Percentiles rank a stretch among this genome's conserved stretches.
Evolutionary conservation across 1,139 yeast species (phyloP).

Genomic region (Blastobotrys raffinosifermentans): DNA sequence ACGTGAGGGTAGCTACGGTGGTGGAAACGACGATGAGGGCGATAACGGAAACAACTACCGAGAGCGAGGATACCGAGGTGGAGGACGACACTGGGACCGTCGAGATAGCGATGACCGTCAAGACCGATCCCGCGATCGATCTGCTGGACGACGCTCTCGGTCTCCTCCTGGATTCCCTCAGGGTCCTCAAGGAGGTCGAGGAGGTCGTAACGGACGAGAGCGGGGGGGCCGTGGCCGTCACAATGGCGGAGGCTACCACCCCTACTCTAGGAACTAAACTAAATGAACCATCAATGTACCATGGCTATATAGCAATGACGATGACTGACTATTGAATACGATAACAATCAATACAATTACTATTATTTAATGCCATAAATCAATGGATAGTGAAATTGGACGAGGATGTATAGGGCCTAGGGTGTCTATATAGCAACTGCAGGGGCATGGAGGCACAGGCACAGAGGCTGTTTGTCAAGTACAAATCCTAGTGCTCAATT

Average conservation of each 20-base stretch:
- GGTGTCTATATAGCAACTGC: too few species aligned
- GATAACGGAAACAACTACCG: slow-evolving; percentile 20
- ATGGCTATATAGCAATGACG: too few species aligned
- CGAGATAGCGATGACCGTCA: slow-evolving; percentile 19
- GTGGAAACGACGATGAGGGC: slow-evolving; percentile 11
- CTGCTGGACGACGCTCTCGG: slow-evolving; percentile 22
- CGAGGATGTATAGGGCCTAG: too few species aligned
- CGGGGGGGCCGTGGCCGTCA: slow-evolving; percentile 24
- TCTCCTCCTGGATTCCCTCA: slow-evolving; percentile 28
- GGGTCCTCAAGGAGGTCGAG: slow-evolving; percentile 28
- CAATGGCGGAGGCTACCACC: slow-evolving; percentile 23
- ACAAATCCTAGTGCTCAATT: too few species aligned
- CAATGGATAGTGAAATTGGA: too few species aligned
- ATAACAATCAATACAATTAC: too few species aligned
- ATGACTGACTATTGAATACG: too few species aligned
- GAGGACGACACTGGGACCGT: slow-evolving; percentile 13
- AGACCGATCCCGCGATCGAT: slow-evolving; percentile 15
- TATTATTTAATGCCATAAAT: too few species aligned
- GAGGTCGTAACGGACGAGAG: slow-evolving; percentile 26
- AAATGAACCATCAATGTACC: too few species aligned
- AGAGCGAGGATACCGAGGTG: slow-evolving; percentile 21
- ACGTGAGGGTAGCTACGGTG: slow-evolving; percentile 12
- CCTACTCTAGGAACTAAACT: slow-evolving; percentile 22
- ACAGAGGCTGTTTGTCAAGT: too few species aligned
- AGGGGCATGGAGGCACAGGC: too few species aligned